Base-by-base conservation (phyloP, 1,139 yeast species). In the Candida sanyaensis region DNA sequence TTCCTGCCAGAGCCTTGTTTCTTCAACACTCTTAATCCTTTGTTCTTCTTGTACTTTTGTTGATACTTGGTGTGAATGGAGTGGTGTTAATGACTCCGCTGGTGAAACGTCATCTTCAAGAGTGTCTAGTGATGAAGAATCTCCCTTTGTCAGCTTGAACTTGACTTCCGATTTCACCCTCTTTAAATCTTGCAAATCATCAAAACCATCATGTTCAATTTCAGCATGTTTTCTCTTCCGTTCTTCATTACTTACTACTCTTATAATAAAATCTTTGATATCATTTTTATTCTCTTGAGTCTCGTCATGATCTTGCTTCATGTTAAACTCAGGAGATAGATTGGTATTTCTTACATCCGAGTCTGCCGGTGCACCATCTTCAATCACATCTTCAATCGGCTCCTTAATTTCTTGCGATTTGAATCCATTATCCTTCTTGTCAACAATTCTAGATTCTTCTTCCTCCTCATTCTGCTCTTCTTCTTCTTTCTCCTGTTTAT, bases 1-100 rank as follows among this genome's bases (percentile, higher is more conserved):
- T 46, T 71, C 73, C 54, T 73, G 78, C 73, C 78, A 75, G 5
- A 66, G 54, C 47, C 73, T 64, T 3, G 78, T 71, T 45, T 75
- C 77, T 49, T 71, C 73, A 5, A 71, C 77, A 41, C 63, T 69
- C 48, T 65, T 71, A 5, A 66, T 65, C 47, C 64, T 66, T 37
- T 62, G 61, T 48, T 73, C 78, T 51, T 72, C 77, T 45, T 71
- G 77, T 11, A 67, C 72, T 50, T 69, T 70, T 1, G 63, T 58
- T 11, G 58, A 48, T n/a, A 58, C 62, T 6, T 53, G 55, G 5
- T 65, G 61, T 17, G 21, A 6, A 26, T 26, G 28, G 28, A 3
- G 6, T 26, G 28, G 9, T 6, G 5, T 26, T 8, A 8, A 6
- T 6, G 28, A 6, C 2, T 6, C 6, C 5, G 9, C 9, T 3